Evolutionary conservation across 345 rosid species (phyloP).

Genomic region (Psidium friedrichsthalianum): DNA sequence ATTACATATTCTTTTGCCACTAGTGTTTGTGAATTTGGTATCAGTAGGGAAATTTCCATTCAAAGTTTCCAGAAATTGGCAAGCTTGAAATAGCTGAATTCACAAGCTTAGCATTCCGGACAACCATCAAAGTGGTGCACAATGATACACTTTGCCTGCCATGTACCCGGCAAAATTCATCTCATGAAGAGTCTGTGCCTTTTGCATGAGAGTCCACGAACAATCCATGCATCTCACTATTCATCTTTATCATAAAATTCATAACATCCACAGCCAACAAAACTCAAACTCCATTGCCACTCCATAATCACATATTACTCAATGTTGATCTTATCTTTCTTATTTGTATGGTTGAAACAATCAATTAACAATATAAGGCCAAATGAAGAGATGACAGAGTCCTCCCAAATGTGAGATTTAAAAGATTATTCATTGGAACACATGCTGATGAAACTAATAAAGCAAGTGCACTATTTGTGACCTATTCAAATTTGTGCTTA

Average conservation of each 20-base stretch:
- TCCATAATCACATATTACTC: rapidly evolving
- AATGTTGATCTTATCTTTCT: not conserved
- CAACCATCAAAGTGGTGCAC: not conserved
- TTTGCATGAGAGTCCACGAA: too few relatives aligned
- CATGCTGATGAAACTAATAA: not conserved
- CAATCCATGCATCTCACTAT: not conserved
- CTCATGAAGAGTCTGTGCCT: too few relatives aligned
- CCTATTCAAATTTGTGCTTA: too few relatives aligned
- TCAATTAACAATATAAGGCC: not conserved
- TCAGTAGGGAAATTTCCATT: not conserved
- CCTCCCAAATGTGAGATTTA: too few relatives aligned
- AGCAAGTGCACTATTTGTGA: not conserved
- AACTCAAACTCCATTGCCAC: not conserved
- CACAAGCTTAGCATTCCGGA: not conserved
- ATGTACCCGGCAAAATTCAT: too few relatives aligned
- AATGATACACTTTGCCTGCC: not conserved
- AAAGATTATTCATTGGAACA: rapidly evolving
- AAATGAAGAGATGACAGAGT: too few relatives aligned
- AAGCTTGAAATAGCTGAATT: not conserved
- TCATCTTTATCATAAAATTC: not conserved
- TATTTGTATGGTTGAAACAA: not conserved
- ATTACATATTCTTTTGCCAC: not conserved
- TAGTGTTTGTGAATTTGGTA: not conserved
- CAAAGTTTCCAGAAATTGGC: not conserved
- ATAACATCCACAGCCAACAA: not conserved